phyloP scores from a whole-genome alignment of 176 grass and related monocot species.

The Phyllostachys edulis region DNA sequence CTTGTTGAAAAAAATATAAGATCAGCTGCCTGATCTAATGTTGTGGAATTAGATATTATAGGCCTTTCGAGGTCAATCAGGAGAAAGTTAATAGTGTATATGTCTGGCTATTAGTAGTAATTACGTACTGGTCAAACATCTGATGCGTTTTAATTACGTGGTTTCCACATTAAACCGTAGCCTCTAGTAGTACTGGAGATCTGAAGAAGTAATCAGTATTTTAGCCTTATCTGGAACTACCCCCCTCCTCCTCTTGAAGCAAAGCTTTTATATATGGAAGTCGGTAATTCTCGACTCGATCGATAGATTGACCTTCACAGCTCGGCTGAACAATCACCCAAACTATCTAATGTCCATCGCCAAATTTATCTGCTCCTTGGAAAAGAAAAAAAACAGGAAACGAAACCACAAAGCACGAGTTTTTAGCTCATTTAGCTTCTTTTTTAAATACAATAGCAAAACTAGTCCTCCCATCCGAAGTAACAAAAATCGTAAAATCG shows the following conservation, averaged over 20 bases:
- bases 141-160: background rate
- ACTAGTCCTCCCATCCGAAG: too few relatives aligned
- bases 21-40: constrained; percentile 13
- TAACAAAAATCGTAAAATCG: too few relatives aligned
- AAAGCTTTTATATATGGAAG: constrained; percentile 14
- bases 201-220: background rate
- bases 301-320: background rate
- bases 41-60: background rate
- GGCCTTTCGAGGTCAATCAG: constrained; percentile 15
- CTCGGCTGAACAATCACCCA: background rate
- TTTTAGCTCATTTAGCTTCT: too few relatives aligned
- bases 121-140: background rate
- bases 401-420: background rate
- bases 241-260: background rate
- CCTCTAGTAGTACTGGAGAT: background rate
- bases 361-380: background rate
- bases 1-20: constrained; percentile 17
- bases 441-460: too few relatives aligned
- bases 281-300: background rate
- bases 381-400: background rate
- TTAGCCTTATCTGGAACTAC: background rate
- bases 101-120: background rate
- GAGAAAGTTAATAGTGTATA: background rate
- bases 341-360: background rate
- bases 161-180: background rate